Evolutionary conservation across 1,284 basidiomycete species (phyloP).

Genomic region (Acaromyces ingoldii): DNA sequence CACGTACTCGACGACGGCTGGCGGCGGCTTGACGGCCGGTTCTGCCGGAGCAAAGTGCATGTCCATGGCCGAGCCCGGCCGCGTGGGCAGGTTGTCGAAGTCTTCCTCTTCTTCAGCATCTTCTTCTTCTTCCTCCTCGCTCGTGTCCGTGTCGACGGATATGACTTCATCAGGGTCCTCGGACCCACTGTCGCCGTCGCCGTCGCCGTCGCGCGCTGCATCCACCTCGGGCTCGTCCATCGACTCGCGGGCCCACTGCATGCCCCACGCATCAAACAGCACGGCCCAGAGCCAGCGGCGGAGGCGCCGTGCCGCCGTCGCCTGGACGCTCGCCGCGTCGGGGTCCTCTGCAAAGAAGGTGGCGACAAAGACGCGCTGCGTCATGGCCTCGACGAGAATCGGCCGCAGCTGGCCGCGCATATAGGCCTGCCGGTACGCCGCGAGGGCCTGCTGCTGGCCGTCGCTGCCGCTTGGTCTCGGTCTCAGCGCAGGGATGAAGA

Average conservation of each 20-base stretch:
- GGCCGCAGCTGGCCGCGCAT: conserved; percentile 16
- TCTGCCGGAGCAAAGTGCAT: too few species aligned
- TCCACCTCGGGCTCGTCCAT: conserved; percentile 21
- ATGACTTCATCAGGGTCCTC: not conserved
- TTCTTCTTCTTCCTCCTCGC: conserved; percentile 12
- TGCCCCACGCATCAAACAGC: conserved; percentile 33
- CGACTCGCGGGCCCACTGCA: conserved; percentile 36
- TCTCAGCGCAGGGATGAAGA: conserved; percentile 16
- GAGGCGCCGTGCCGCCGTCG: conserved; percentile 21
- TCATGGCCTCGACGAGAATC: conserved; percentile 19
- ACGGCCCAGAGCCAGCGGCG: conserved; percentile 25
- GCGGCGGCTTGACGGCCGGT: conserved; percentile 21
- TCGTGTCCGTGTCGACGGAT: conserved; percentile 7
- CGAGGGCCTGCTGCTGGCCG: not conserved
- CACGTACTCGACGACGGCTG: conserved; percentile 29
- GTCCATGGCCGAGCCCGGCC: conserved; percentile 23
- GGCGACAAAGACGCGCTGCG: conserved; percentile 17
- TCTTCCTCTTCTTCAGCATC: conserved; percentile 18
- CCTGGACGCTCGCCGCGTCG: conserved; percentile 23
- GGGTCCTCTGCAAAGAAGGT: conserved; percentile 31
- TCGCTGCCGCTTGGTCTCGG: too few species aligned
- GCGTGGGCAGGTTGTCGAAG: conserved; percentile 19
- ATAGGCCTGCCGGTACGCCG: conserved; percentile 23
- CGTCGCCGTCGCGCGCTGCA: conserved; percentile 7
- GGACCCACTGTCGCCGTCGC: too few species aligned